phyloP scores from a whole-genome alignment of 2,329 filamentous ascomycete species.

The Fusarium brachygibbosum region DNA sequence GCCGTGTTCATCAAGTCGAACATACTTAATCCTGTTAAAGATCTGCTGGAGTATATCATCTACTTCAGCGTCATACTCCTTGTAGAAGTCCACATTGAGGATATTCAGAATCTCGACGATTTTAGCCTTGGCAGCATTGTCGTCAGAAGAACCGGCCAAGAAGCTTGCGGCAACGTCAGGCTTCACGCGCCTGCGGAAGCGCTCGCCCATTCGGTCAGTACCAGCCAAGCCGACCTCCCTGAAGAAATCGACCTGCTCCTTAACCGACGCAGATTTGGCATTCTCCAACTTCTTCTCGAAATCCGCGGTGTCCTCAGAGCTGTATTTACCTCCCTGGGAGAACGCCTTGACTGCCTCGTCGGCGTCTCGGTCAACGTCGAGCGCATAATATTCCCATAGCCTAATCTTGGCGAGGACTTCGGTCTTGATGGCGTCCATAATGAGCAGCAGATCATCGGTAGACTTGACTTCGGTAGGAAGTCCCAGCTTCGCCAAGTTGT shows the following conservation, averaged over 20 bases:
- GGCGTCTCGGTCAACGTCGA: conserved; percentile 81
- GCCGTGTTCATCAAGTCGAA: conserved; percentile 91
- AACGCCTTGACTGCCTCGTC: conserved; percentile 79
- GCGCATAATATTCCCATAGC: conserved; percentile 93
- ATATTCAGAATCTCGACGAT: conserved; percentile 79
- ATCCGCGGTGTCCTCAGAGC: conserved; percentile 61
- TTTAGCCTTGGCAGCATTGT: conserved; percentile 66
- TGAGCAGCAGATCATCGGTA: conserved; percentile 78
- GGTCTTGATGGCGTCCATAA: conserved; percentile 88
- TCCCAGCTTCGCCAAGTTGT: conserved; percentile 75
- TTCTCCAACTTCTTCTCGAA: conserved; percentile 59
- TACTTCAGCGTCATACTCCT: conserved; percentile 89
- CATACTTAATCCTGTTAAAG: conserved; percentile 95
- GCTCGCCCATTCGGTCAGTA: conserved; percentile 80
- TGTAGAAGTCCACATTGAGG: conserved; percentile 88
- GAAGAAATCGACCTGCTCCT: conserved; percentile 72
- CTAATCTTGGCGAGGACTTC: conserved; percentile 82
- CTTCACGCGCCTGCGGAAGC: conserved; percentile 80
- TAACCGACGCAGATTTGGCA: conserved; percentile 60
- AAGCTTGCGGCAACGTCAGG: conserved; percentile 75
- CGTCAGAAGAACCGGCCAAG: conserved; percentile 73
- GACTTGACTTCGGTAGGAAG: conserved; percentile 81
- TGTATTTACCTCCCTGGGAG: conserved; percentile 70
- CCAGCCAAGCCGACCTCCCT: conserved; percentile 77
- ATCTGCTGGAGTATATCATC: conserved; percentile 89